Base-by-base conservation (phyloP, 2,329 filamentous ascomycete species). In the Raffaelea arxii region DNA sequence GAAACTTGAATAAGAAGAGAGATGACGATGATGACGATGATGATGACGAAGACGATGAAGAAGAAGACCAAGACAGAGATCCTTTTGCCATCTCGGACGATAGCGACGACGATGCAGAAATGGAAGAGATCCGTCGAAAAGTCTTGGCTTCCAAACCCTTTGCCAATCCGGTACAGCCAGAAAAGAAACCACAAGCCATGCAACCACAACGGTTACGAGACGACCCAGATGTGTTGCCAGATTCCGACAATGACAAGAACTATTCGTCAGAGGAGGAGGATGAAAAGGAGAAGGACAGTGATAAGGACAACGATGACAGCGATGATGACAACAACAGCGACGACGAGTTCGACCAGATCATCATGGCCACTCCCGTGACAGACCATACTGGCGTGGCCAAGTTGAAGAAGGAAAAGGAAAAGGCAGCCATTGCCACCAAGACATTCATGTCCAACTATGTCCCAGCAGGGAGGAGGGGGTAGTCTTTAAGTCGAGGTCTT, bases 131-230 rank as follows among this genome's bases (percentile, higher is more conserved):
- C 44, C 78, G 92, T 42, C 80, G 84, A 46, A 86, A 87, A 56
- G 88, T 97, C n/a, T 75, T 98, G 2, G 85, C 84, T 6, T 95
- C 91, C 6, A 96, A 91, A 60, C 80, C 89, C 0, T 98, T 98
- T 58, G 69, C 84, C 37, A 86, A 86, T 53, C 66, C 74, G 10
- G 58, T 64, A 50, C 56, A 37, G 36, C 44, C 66, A 40, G 56
- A 49, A 21, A 32, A 41, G 12, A 63, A 65, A 39, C 68, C 75
- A 51, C 82, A 81, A 54, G 74, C 75, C 48, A 78, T 76, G 0
- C 74, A 82, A 56, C 72, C 48, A 5, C 23, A 16, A 16, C 64
- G 67, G 38, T 62, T 72, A 46, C 71, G 72, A 27, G 71, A 75
- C 1, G 83, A 86, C 47, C 78, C 79, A 0, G 80, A 86, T 45